phyloP scores from a whole-genome alignment of 768 basidiomycete species.

The Filobasidium floriforme region DNA sequence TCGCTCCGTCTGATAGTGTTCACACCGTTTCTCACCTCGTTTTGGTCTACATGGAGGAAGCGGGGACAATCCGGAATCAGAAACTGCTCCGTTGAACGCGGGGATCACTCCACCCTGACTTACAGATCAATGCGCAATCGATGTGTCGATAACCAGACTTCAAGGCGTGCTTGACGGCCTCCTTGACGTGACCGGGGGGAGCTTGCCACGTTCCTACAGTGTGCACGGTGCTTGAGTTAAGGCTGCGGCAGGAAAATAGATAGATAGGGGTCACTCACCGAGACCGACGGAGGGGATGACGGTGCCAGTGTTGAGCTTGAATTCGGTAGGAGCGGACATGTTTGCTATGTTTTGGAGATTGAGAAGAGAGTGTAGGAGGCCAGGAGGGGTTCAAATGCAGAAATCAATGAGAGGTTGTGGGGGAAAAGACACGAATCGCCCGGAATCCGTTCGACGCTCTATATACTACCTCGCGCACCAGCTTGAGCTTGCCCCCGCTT shows the following conservation, averaged over 20 bases:
- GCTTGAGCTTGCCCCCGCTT: no score
- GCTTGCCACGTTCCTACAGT: neutral
- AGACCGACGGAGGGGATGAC: conserved; percentile 67
- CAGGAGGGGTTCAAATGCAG: no score
- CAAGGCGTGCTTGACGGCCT: conserved; percentile 52
- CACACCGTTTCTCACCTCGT: conserved; percentile 64
- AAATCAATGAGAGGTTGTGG: no score
- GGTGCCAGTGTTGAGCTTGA: conserved; percentile 20
- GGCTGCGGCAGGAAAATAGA: neutral
- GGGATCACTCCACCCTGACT: no score
- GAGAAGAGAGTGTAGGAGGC: no score
- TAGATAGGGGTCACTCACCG: conserved; percentile 46
- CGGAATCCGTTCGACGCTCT: no score
- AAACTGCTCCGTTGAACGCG: no score
- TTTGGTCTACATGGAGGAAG: conserved; percentile 66
- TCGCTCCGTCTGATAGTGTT: no score
- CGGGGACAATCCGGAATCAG: no score
- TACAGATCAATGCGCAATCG: conserved; percentile 69
- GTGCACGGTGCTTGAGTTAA: neutral
- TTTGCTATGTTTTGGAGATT: no score
- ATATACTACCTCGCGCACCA: no score
- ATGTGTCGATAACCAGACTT: conserved; percentile 73
- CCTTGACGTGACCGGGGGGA: conserved; percentile 56
- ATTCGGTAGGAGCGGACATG: neutral
- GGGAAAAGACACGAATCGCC: no score